Base-by-base conservation (phyloP, 2,329 filamentous ascomycete species). In the Colletotrichum sp. region DNA sequence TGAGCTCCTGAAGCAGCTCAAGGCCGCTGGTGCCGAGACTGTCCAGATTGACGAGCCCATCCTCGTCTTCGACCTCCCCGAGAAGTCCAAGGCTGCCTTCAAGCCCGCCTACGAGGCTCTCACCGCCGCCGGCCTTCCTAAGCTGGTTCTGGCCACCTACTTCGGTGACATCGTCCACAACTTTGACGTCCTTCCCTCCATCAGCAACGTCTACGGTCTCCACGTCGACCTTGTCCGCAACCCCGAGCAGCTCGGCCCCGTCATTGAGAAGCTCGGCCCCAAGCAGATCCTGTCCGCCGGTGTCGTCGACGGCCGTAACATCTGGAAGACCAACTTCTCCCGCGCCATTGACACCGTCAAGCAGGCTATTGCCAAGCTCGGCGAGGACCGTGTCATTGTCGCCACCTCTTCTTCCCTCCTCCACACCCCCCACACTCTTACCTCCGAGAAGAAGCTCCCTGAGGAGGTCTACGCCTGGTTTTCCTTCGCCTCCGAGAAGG, bases 281-380 rank as follows among this genome's bases (percentile, higher is more conserved):
- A 95, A 96, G 86, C 97, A 98, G 85, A 88, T 96, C 81, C 93
- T 99, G 80, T 99, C 97, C 80, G 94, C 93, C 79, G 97, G 97
- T 95, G 94, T 99, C 81, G 97, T 99, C 80, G 96, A 99, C 83
- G 97, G 97, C 83, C 96, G 97, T 83, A 99, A 99, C 92, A 98
- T 99, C 91, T 99, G 97, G 97, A 99, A 99, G 95, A 98, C 96
- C 89, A 98, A 98, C 93, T 94, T 98, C 90, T 94, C 98, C 92
- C 93, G 92, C 82, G 96, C 97, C 83, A 97, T 99, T 79, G 96
- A 97, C 90, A 92, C 89, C 79, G 94, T 97, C 77, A 95, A 98
- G 92, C 90, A 92, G 76, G 97, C 96, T 79, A 90, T 98, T 82
- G 95, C 98, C 90, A 92, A 98, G 90, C 93, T 99, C 78, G 96